Evolutionary conservation across 306 rosid genomes (phyloP), one percentile per base, ranked within the genome.

Genomic region (Trifolium subterraneum): DNA sequence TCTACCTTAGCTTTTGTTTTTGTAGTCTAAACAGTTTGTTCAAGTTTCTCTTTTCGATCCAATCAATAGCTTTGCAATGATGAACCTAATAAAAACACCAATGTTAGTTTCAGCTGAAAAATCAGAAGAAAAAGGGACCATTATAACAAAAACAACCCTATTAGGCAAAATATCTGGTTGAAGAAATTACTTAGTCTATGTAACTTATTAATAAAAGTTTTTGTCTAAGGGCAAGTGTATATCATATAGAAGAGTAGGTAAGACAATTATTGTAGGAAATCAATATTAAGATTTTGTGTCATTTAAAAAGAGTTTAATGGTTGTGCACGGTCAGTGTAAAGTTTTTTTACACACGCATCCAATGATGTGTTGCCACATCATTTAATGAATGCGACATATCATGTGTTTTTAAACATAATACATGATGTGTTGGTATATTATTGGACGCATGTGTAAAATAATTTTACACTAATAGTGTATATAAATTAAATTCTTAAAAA

Each of bases 231-330:
- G 76, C 31, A 27, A 48, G 45, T 8, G 55, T 54, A 66, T 61
- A 54, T 14, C 2, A 31, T 36, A 54, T 36, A 61, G 33, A 0
- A 41, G 58, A 50, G 59, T 58, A 58, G 76, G 81, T 78, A 74
- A 64, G 39, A 55, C 65, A 84, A 84, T 81, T 66, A 78, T 85
- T 81, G 71, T 29, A 78, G 55, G 47, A 68, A 60, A 75, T 75
- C 66, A 67, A 60, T 52, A 42, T 60, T 67, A 77, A 73, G 59
- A 77, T 84, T 63, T 42, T 62, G 52, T 80, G 73, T 72, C 70
- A 79, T 27, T 27, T 59, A 47, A 50, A 18, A 70, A 73, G n/a
- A n/a, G n/a, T n/a, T n/a, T n/a, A n/a, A n/a, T n/a, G n/a, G n/a
- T n/a, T n/a, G n/a, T n/a, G n/a, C n/a, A n/a, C n/a, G n/a, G n/a